Base-by-base conservation (phyloP, 257 asterid genomes). In the Cinchona pubescens region DNA sequence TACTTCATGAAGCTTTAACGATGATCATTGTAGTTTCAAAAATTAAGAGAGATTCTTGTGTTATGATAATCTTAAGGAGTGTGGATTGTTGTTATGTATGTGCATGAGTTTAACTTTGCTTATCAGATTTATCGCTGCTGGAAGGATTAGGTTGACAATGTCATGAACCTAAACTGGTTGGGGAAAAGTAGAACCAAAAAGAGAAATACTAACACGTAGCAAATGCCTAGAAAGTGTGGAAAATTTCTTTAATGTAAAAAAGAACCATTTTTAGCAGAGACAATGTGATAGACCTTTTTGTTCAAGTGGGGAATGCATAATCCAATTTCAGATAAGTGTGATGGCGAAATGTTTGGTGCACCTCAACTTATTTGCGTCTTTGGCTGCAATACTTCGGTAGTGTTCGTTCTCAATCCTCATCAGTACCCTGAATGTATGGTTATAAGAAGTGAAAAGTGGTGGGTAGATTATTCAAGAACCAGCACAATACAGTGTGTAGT, bases 261-360 rank as follows among this genome's bases (percentile, higher is more conserved):
- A 56, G 32, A n/a, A 56, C 29, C 30, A 56, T 56, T 56, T 56
- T n/a, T 23, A 23, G 62, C 62, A 7, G 5, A n/a, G 27, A 56
- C 62, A 56, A 35, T 71, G 78, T 62, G 71, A 45, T 32, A 25
- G 27, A 68, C 71, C 53, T 46, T 73, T 72, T 32, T 43, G 46
- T 16, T 29, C 29, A 74, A 32, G 71, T 74, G 38, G 78, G 71
- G 63, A 62, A 46, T 62, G 51, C 63, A 45, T 62, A 62, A n/a
- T 45, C 27, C 51, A 45, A 30, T 59, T 21, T 45, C 3, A 32
- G 78, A 74, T 74, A 45, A 74, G 49, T 74, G 37, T 21, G 71
- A 74, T 30, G 45, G 71, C 25, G 71, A 62, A 30, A 62, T 62
- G 78, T 74, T 62, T 74, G 78, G 78, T 73, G 35, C 62, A 74